Percentiles rank a stretch among this genome's conserved stretches.
Conservation (phyloP, 768 basidiomycete genomes). For the Cyclocybe cylindracea region DNA sequence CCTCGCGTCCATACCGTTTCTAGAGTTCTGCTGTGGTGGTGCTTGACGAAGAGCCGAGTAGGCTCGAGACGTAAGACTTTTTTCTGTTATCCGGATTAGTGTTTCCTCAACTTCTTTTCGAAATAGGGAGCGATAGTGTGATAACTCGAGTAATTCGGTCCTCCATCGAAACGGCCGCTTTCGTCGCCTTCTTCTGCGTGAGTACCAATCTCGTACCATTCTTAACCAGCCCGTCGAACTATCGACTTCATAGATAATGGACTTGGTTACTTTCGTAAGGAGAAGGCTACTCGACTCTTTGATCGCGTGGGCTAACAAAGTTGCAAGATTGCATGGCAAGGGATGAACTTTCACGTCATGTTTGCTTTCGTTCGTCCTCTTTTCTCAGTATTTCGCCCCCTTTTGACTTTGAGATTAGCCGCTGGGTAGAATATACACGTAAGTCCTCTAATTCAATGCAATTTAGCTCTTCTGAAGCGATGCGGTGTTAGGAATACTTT, state of each 20-base stretch:
- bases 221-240: neutral
- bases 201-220: constrained; percentile 3
- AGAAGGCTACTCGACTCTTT: neutral
- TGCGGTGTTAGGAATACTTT: constrained; percentile 22
- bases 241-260: constrained; percentile 23
- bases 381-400: neutral
- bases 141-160: constrained; percentile 26
- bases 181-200: constrained; percentile 32
- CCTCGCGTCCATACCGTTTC: neutral
- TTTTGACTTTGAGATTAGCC: constrained; percentile 14
- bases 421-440: constrained; percentile 32
- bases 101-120: neutral
- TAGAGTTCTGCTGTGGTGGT: constrained; percentile 24
- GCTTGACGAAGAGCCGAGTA: constrained; percentile 24
- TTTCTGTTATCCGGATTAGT: neutral
- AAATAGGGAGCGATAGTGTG: constrained; percentile 27
- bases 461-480: neutral
- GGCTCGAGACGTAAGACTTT: constrained; percentile 20
- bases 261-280: constrained; percentile 26
- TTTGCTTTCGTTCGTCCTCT: constrained; percentile 28
- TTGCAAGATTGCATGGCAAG: constrained; percentile 19
- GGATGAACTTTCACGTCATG: constrained; percentile 30
- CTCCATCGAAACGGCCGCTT: constrained; percentile 29
- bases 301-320: neutral
- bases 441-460: neutral